phyloP scores from a whole-genome alignment of 352 stramenopile species.

The Phytophthora pinifolia region DNA sequence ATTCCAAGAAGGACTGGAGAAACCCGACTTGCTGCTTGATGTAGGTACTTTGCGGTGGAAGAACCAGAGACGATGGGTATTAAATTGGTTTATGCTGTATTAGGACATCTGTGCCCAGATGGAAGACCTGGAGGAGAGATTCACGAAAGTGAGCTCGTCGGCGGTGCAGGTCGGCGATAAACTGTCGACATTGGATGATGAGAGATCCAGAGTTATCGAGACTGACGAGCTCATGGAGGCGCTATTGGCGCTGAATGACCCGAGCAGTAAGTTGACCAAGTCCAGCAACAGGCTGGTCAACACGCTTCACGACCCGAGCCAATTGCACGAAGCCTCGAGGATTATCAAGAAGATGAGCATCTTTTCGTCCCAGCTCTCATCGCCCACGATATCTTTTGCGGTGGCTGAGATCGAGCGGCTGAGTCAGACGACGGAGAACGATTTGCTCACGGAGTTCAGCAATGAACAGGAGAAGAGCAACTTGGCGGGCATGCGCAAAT shows the following conservation, averaged over 20 bases:
- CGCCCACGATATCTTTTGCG: constrained; percentile 49
- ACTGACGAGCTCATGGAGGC: constrained; percentile 82
- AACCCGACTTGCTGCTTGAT: constrained; percentile 58
- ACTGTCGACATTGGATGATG: constrained; percentile 63
- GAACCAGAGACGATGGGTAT: background rate
- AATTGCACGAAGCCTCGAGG: constrained; percentile 64
- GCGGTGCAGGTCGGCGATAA: constrained; percentile 72
- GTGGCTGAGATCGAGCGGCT: constrained; percentile 73
- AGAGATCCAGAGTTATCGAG: constrained; percentile 65
- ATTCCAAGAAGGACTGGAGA: constrained; percentile 64
- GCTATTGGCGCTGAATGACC: constrained; percentile 71
- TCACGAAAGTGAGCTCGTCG: constrained; percentile 86
- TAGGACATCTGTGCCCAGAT: constrained; percentile 77
- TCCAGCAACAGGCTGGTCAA: constrained; percentile 67
- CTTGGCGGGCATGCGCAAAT: constrained; percentile 52
- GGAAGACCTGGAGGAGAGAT: constrained; percentile 83
- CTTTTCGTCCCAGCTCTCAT: constrained; percentile 73
- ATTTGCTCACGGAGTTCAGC: constrained; percentile 73
- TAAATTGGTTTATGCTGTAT: constrained; percentile 1
- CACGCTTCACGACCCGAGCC: constrained; percentile 64
- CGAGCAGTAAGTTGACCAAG: constrained; percentile 44
- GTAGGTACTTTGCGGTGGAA: constrained; percentile 25
- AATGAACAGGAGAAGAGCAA: constrained; percentile 65
- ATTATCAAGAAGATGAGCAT: constrained; percentile 77
- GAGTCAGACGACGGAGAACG: constrained; percentile 75